Base-by-base conservation (phyloP, 2,329 filamentous ascomycete species). In the Hymenoscyphus repandus region DNA sequence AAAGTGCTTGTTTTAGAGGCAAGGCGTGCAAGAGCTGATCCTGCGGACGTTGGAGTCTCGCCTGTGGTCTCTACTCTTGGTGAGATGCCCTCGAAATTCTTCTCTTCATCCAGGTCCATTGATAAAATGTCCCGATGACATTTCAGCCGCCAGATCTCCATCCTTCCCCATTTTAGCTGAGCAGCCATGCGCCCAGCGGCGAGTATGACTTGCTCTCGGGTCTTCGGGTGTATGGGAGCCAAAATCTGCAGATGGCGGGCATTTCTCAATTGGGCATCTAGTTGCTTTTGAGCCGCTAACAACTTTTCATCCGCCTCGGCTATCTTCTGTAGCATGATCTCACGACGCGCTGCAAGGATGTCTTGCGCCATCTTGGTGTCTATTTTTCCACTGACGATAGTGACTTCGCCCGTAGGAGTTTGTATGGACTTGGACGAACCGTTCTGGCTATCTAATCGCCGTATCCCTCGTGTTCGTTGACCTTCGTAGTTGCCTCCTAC, bases 131-230 rank as follows among this genome's bases (percentile, higher is more conserved):
- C 92, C 38, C 86, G 84, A 68, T 99, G 91, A 58, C 91, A 96
- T 64, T 83, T 92, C 62, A 92, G 80, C 48, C 85, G 87, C 90
- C 91, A 96, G 17, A 96, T 93, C 58, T 96, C 90, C 66, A 95
- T 86, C 54, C 92, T 80, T n/a, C 86, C 84, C 92, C 92, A 96
- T 66, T 93, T 95, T 53, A 99, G 72, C 66, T 92, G 90, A 3
- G 90, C 90, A 50, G 91, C 84, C 70, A 95, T 85, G 6, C 86
- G 83, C 5, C 85, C 89, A 17, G 93, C 92, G 15, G 90, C 87
- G 57, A 86, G 76, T n/a, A 96, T 77, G 49, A 97, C 79, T 52
- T 90, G 81, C 53, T 97, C 92, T 53, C 93, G 79, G 0, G 90
- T 91, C 69, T 90, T 90, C n/a, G 85, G 83, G 63, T 95, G 88